A percentile compares a stretch with the other conserved stretches of the same genome.
Conservation (phyloP, 108 stramenopile genomes). For the Fistulifera pelliculosa region DNA sequence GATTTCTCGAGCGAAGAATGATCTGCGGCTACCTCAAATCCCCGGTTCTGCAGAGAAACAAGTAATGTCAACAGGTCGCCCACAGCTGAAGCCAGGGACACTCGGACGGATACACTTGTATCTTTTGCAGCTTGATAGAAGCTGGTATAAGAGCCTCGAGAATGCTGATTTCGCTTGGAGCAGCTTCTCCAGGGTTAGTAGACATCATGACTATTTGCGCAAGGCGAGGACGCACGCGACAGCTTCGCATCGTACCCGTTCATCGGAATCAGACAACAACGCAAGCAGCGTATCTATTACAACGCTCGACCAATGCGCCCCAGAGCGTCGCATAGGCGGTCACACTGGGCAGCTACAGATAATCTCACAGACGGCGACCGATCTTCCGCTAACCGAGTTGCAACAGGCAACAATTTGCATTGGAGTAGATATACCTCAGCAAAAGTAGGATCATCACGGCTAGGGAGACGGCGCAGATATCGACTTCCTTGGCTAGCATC, state of each 20-base stretch:
- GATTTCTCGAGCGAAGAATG: constrained; percentile 9
- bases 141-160: constrained; percentile 73
- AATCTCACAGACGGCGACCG: constrained; percentile 67
- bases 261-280: constrained; percentile 68
- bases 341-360: constrained; percentile 83
- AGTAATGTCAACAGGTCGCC: constrained; percentile 78
- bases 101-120: constrained; percentile 49
- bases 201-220: constrained; percentile 52
- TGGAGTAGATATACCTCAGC: constrained; percentile 84
- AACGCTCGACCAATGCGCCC: constrained; percentile 85
- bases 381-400: constrained; percentile 82
- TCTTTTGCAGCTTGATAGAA: constrained; percentile 76
- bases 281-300: constrained; percentile 83
- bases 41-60: constrained; percentile 49
- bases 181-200: constrained; percentile 28
- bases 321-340: constrained; percentile 71
- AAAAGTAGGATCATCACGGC: constrained; percentile 74
- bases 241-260: constrained; percentile 76
- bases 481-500: constrained; percentile 83
- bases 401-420: constrained; percentile 83
- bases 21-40: constrained; percentile 16
- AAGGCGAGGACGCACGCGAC: constrained; percentile 76
- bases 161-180: constrained; percentile 47
- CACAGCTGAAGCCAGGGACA: constrained; percentile 72
- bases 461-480: constrained; percentile 66